Percentiles rank a stretch among this genome's conserved stretches.
phyloP scores from a whole-genome alignment of 495 filamentous ascomycete species.

The Penicillium ochrochloron region DNA sequence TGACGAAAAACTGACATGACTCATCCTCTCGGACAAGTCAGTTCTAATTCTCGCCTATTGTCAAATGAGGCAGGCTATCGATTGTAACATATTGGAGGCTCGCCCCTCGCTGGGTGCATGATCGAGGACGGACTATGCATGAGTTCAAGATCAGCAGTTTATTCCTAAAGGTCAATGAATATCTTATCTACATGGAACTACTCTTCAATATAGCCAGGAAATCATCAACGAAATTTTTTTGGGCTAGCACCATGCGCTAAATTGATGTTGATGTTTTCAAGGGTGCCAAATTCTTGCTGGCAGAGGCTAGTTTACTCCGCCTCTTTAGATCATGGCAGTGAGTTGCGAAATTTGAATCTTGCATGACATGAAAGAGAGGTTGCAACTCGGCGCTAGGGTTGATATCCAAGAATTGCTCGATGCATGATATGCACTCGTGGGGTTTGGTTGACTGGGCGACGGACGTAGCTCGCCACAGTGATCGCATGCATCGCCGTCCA shows the following conservation, averaged over 20 bases:
- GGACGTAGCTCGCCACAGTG: conserved; percentile 59
- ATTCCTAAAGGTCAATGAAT: background rate
- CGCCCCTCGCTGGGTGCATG: no score
- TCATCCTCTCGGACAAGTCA: background rate
- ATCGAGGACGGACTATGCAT: background rate
- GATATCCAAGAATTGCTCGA: background rate
- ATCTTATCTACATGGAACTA: background rate
- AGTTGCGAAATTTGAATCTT: conserved; percentile 21
- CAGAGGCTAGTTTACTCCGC: conserved; percentile 43
- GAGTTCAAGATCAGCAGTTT: background rate
- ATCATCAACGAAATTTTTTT: conserved; percentile 49
- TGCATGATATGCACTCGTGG: conserved; percentile 13
- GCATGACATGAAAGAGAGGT: conserved; percentile 17
- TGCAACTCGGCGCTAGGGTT: conserved; percentile 15
- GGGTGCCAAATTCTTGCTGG: conserved; percentile 53
- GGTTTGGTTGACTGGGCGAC: conserved; percentile 38
- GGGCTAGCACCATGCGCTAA: conserved; percentile 58
- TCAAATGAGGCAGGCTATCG: background rate
- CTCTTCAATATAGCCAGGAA: conserved; percentile 40
- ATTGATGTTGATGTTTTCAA: conserved; percentile 55
- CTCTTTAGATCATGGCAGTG: conserved; percentile 22
- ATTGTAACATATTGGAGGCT: background rate
- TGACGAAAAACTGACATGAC: no score
- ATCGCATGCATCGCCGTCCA: conserved; percentile 58
- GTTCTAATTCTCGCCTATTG: background rate